phyloP scores from a whole-genome alignment of 2,329 filamentous ascomycete genomes.

The Neopestalotiopsis clavispora region DNA sequence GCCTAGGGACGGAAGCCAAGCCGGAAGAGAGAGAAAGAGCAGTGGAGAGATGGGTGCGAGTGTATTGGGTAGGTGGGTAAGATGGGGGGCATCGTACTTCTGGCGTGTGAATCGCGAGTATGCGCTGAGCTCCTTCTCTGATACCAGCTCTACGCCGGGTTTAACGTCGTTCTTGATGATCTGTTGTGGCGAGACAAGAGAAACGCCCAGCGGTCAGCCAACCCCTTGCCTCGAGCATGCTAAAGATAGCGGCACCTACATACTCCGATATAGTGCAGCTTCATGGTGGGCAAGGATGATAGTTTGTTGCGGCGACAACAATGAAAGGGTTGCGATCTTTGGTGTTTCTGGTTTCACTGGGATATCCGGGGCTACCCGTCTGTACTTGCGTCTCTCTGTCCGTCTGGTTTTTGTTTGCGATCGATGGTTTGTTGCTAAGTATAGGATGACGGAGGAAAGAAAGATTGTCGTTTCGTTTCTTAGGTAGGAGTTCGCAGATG shows the following conservation, averaged over 20 bases:
- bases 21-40: not conserved
- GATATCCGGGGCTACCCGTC: not conserved
- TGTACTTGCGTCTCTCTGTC: not conserved
- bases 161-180: conserved; percentile 80
- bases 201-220: conserved; percentile 4
- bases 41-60: not conserved
- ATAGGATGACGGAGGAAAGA: not conserved
- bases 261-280: conserved; percentile 88
- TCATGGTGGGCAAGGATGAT: conserved; percentile 63
- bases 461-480: conserved; percentile 3
- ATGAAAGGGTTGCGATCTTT: not conserved
- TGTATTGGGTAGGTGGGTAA: conserved; percentile 16
- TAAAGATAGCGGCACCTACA: conserved; percentile 36
- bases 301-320: not conserved
- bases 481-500: not conserved
- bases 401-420: not conserved
- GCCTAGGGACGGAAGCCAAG: not conserved
- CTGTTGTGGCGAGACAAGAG: conserved; percentile 47
- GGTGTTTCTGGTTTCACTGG: conserved; percentile 5
- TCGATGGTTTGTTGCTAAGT: not conserved
- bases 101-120: conserved; percentile 81
- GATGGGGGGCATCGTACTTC: conserved; percentile 54
- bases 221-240: not conserved
- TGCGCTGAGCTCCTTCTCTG: conserved; percentile 77
- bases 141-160: conserved; percentile 76